Percentiles rank a stretch among this genome's conserved stretches.
Evolutionary conservation across 208 protist genomes (phyloP).

Genomic region (Trypanosoma platydactyli): DNA sequence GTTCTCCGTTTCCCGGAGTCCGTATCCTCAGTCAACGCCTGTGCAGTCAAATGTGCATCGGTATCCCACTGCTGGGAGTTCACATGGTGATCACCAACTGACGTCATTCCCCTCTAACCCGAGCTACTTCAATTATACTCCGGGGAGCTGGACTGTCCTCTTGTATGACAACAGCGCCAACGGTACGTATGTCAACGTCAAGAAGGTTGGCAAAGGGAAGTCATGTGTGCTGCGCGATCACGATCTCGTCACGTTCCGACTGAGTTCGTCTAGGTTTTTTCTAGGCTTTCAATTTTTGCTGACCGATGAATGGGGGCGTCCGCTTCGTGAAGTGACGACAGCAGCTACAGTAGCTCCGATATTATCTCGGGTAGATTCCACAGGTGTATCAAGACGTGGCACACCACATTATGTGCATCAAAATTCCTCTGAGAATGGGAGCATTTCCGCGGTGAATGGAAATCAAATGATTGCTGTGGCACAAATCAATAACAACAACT

Average conservation of each 20-base stretch:
- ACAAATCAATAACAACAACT: conserved; percentile 19
- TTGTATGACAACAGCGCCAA: conserved; percentile 80
- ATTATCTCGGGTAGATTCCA: conserved; percentile 4
- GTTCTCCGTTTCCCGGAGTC: conserved; percentile 66
- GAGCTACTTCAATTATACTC: not conserved
- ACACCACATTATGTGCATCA: conserved; percentile 13
- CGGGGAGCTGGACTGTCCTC: conserved; percentile 28
- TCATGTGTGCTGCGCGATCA: conserved; percentile 65
- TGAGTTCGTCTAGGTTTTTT: conserved; percentile 85
- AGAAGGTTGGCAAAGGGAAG: conserved; percentile 80
- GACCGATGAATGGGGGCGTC: conserved; percentile 61
- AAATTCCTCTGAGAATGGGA: conserved; percentile 19
- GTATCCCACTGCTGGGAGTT: conserved; percentile 1
- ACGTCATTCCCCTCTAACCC: conserved; percentile 12
- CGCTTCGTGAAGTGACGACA: conserved; percentile 33
- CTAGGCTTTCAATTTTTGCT: conserved; percentile 85
- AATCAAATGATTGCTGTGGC: conserved; percentile 19
- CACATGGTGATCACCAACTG: conserved; percentile 11
- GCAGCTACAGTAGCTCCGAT: not conserved
- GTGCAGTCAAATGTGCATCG: not conserved
- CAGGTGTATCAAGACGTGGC: conserved; percentile 13
- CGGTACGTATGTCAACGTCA: conserved; percentile 90
- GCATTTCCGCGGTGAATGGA: conserved; percentile 6
- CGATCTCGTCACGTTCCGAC: conserved; percentile 82
- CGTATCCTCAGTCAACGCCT: conserved; percentile 12